phyloP scores from a whole-genome alignment of 352 stramenopile genomes.

The Globisporangium ultimum region DNA sequence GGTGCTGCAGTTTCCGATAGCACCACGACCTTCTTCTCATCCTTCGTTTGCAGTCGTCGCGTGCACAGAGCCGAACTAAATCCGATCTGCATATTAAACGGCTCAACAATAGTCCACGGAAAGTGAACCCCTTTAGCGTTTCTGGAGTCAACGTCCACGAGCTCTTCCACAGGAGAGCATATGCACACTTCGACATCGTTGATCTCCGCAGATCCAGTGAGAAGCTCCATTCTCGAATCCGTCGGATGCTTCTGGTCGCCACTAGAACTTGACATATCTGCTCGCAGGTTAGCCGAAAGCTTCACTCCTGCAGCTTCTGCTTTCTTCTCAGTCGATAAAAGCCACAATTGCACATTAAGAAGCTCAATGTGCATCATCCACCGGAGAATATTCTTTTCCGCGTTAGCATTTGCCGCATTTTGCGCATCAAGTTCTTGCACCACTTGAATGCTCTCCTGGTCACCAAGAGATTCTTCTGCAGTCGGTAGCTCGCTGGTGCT shows the following conservation, averaged over 20 bases:
- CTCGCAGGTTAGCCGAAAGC: conserved; percentile 29
- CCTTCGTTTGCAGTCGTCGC: neutral
- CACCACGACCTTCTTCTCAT: neutral
- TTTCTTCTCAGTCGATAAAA: conserved; percentile 63
- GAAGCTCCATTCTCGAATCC: conserved; percentile 5
- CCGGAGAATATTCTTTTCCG: neutral
- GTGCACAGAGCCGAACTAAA: conserved; percentile 9
- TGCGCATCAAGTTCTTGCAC: neutral
- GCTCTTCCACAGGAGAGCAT: conserved; percentile 19
- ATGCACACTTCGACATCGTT: conserved; percentile 38
- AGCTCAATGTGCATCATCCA: conserved; percentile 49
- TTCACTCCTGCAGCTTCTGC: conserved; percentile 50
- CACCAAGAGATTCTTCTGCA: conserved; percentile 4
- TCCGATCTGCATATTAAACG: conserved; percentile 33
- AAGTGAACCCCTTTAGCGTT: conserved; percentile 15
- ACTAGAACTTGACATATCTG: conserved; percentile 7
- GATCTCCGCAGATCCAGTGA: conserved; percentile 25
- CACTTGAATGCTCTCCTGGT: neutral
- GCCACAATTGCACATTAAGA: conserved; percentile 55
- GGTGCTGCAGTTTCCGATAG: neutral
- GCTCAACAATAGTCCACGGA: conserved; percentile 44
- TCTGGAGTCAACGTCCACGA: conserved; percentile 3
- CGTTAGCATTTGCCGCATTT: neutral
- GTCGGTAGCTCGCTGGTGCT: conserved; percentile 7
- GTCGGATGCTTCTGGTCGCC: neutral